phyloP scores from a whole-genome alignment of 2,329 filamentous ascomycete species.

The Colletotrichum sp. region DNA sequence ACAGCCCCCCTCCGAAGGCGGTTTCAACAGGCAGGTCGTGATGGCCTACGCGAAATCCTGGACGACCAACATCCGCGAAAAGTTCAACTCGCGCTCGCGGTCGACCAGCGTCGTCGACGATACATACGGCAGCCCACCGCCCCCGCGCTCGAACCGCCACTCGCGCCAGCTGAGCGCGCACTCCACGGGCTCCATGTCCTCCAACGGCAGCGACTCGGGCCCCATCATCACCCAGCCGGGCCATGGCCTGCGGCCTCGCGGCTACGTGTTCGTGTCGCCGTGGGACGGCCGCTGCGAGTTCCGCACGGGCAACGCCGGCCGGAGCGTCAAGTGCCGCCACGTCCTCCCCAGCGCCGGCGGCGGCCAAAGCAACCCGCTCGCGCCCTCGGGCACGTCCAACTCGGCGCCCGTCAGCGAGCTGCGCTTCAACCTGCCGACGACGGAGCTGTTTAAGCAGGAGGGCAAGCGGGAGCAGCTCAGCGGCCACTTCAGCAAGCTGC shows the following conservation, averaged over 20 bases:
- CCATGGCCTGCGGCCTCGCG: constrained; percentile 58
- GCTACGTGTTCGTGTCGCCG: constrained; percentile 81
- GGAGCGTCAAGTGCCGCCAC: constrained; percentile 77
- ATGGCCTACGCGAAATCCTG: constrained; percentile 63
- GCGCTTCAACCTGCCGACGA: constrained; percentile 82
- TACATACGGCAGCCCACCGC: neutral
- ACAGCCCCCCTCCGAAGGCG: constrained; percentile 22
- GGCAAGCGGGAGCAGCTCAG: constrained; percentile 36
- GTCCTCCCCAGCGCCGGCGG: constrained; percentile 53
- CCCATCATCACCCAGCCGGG: constrained; percentile 46
- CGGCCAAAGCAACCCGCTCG: constrained; percentile 26
- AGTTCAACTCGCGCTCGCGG: constrained; percentile 38
- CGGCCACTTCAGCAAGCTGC: constrained; percentile 47
- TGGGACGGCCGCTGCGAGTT: constrained; percentile 93
- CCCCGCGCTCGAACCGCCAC: constrained; percentile 5
- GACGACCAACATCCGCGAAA: constrained; percentile 50
- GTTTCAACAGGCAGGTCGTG: constrained; percentile 59
- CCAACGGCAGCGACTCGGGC: constrained; percentile 26
- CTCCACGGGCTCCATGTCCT: constrained; percentile 13
- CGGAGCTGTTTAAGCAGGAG: constrained; percentile 49
- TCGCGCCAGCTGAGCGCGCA: constrained; percentile 15
- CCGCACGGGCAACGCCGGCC: constrained; percentile 76
- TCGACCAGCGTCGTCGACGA: constrained; percentile 26
- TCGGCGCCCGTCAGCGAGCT: constrained; percentile 75
- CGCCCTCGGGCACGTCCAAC: constrained; percentile 28